Evolutionary conservation across 495 filamentous ascomycete genomes (phyloP), one percentile per base, ranked within the genome.

Genomic region (Penicillium malachiteum): DNA sequence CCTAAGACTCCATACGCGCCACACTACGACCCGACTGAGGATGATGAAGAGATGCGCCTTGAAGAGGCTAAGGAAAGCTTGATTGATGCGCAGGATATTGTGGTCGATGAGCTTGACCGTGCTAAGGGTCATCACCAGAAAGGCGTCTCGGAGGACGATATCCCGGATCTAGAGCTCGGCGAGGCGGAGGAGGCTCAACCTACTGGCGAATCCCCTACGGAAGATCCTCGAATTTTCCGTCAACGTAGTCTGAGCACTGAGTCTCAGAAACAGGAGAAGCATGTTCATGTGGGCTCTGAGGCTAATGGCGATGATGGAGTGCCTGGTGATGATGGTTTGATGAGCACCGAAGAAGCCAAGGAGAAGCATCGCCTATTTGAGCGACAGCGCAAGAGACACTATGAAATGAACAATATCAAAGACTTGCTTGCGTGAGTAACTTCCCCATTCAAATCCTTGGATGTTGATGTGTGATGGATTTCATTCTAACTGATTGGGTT

Each of bases 331-430:
- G 82, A 84, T 59, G 63, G 80, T 49, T 71, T 80, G 16, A 76
- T 86, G 17, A 78, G 90, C 63, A 85, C 79, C 21, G 80, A 85
- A 35, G 92, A 96, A 71, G 92, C 94, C 60, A 74, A 75, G 54
- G 91, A 90, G 77, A 96, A 96, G 77, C 94, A 98, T 66, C 82
- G 82, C 56, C 81, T 87, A 69, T 98, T 98, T 65, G 92, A 96
- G 75, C 79, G 89, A 74, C 81, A 90, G 78, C 81, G 94, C 69
- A 96, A 91, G 83, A 90, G 84, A 74, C 94, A 98, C 70, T 98
- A 98, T 70, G 95, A 97, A 79, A 97, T 98, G 95, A 91, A 84
- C 79, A 88, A 94, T 66, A 91, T 97, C 18, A 96, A 92, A 59
- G 82, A 87, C 62, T 72, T 97, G 52, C 81, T 98, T 56, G 94